Base-by-base conservation (phyloP, 2,329 filamentous ascomycete species). In the Pestalotiopsis sp. region DNA sequence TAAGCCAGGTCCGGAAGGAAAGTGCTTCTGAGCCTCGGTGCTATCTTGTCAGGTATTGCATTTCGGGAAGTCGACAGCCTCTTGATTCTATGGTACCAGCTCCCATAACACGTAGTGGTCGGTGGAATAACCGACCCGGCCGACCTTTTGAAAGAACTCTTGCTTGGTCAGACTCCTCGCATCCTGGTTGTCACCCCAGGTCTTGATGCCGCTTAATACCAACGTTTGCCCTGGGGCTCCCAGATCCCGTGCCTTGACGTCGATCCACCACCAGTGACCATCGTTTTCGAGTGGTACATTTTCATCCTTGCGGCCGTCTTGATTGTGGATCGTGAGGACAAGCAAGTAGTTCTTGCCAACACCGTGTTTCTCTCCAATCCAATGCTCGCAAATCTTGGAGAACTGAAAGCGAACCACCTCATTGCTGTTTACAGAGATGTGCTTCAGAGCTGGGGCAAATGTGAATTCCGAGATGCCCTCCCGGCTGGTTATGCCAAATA, bases 241-340 rank as follows among this genome's bases (percentile, higher is more conserved):
- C 22, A 97, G 80, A 67, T 90, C 86, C 39, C 82, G 79, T 1
- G 88, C 85, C 30, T 85, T 82, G 3, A 98, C 86, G 78, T 98
- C 95, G 1, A 89, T 80, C 89, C 93, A 97, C 88, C 92, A 97
- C 80, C 91, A 89, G 75, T 87, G 91, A 14, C 92, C 92, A 68
- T 95, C 92, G n/a, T 88, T 91, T 63, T 92, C 87, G 66, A 97
- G 88, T 0, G 92, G 88, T 1, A 95, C 80, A 66, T 88, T 85
- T 57, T 94, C 89, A 10, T 91, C 86, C 64, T 90, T 88, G 7
- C 86, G 82, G 0, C 92, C 92, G 72, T 94, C 89, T 3, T 85
- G 73, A 0, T 89, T 91, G 30, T 90, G 84, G 35, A 93, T 85
- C 66, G 85, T 85, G 20, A 97, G 81, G 66, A 96, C 80, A 74